phyloP scores from a whole-genome alignment of 305 asterid species.

The Fraxinus angustifolia region DNA sequence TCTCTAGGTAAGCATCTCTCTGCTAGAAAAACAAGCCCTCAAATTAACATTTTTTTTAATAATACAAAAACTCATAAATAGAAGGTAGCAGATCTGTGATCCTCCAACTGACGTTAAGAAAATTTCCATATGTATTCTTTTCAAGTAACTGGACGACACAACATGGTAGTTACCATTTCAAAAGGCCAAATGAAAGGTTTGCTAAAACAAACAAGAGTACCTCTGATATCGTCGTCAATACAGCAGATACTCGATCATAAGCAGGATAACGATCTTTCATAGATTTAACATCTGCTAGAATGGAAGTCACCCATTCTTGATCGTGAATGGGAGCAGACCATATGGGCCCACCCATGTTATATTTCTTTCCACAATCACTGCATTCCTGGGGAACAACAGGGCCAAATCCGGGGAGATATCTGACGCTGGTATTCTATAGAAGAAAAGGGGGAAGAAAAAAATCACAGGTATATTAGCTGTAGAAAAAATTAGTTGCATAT shows the following conservation, averaged over 20 bases:
- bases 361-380: constrained; percentile 89
- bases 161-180: neutral
- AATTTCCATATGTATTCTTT: neutral
- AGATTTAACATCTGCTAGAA: constrained; percentile 66
- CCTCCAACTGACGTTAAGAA: neutral
- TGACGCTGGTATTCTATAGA: constrained; percentile 65
- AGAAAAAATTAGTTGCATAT: neutral
- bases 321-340: constrained; percentile 99
- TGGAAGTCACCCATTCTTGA: constrained; percentile 81
- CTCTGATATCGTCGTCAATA: constrained; percentile 91
- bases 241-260: constrained; percentile 69
- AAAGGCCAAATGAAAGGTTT: neutral
- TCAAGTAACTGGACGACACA: neutral
- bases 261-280: constrained; percentile 82
- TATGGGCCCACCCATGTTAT: constrained; percentile 97
- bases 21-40: neutral
- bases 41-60: neutral
- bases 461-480: neutral
- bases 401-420: constrained; percentile 91
- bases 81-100: neutral
- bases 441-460: neutral
- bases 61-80: neutral
- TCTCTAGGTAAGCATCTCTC: neutral
- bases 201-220: constrained; percentile 32
- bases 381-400: constrained; percentile 85